These are phyloP conservation scores for Salix dunnii DNA, from an alignment of 345 rosid genomes.

Conservation along the genomic window DNA sequence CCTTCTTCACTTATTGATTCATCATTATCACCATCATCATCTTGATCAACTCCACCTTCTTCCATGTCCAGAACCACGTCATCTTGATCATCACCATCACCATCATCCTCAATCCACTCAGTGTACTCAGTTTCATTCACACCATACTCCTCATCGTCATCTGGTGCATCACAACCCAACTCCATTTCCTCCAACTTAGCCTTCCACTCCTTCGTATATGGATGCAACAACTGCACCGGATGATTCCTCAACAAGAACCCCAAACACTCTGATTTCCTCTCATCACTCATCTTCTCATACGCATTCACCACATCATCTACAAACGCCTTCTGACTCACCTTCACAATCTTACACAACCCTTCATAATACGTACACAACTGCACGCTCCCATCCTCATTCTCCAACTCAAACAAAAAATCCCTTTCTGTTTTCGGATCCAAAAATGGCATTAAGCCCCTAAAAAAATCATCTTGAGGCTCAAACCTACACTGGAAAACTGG, in stretches of 20 bases:
- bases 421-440: conserved; percentile 69
- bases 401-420: conserved; percentile 55
- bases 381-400: conserved; percentile 59
- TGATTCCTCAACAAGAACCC: conserved; percentile 76
- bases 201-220: conserved; percentile 89
- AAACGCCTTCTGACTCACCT: conserved; percentile 65
- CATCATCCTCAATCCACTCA: conserved; percentile 63
- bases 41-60: conserved; percentile 25
- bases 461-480: conserved; percentile 77
- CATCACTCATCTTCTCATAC: conserved; percentile 71
- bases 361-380: conserved; percentile 66
- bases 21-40: conserved; percentile 15
- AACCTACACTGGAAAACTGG: conserved; percentile 90
- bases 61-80: conserved; percentile 40
- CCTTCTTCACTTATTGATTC: conserved; percentile 26
- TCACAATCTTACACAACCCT: conserved; percentile 88
- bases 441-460: conserved; percentile 50
- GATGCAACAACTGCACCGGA: conserved; percentile 75
- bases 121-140: conserved; percentile 40
- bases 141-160: conserved; percentile 50
- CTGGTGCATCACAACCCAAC: conserved; percentile 95
- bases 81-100: conserved; percentile 39
- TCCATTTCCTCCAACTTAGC: conserved; percentile 92
- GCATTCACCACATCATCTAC: conserved; percentile 96
- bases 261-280: conserved; percentile 63